These are phyloP conservation scores for Capsella bursapastoris DNA, from an alignment of 345 rosid species.

Conservation along the genomic window DNA sequence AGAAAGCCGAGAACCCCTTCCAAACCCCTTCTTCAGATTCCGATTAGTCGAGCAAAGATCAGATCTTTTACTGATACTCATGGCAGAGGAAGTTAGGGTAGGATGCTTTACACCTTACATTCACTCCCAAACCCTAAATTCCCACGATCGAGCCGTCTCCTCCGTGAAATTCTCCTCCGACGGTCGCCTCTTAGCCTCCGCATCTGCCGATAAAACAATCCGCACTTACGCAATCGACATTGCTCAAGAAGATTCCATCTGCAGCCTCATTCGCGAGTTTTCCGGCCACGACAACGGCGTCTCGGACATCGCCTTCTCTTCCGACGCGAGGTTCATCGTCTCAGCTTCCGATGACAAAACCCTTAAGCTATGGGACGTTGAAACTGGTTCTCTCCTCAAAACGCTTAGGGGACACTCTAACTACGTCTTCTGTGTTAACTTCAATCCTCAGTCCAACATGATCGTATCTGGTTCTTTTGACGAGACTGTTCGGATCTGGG, in stretches of 20 bases:
- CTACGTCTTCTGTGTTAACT: slow-evolving; percentile 76
- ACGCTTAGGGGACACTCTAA: slow-evolving; percentile 82
- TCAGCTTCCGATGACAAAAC: slow-evolving; percentile 94
- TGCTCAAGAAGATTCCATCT: slow-evolving; percentile 38
- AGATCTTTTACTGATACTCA: not conserved
- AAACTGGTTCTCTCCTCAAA: slow-evolving; percentile 60
- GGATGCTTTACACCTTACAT: slow-evolving; percentile 59
- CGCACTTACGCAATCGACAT: slow-evolving; percentile 62
- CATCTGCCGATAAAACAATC: slow-evolving; percentile 86
- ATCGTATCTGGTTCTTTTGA: slow-evolving; percentile 88
- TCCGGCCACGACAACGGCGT: slow-evolving; percentile 77
- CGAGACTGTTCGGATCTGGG: slow-evolving; percentile 93
- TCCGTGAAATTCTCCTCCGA: slow-evolving; percentile 87
- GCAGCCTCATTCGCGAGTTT: slow-evolving; percentile 58
- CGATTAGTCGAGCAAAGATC: not conserved
- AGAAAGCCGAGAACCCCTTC: not conserved
- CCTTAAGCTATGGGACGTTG: slow-evolving; percentile 88
- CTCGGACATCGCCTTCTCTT: slow-evolving; percentile 88
- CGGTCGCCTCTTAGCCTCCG: slow-evolving; percentile 81
- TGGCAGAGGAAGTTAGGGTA: slow-evolving; percentile 28
- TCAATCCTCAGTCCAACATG: slow-evolving; percentile 86
- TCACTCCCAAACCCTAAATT: slow-evolving; percentile 70
- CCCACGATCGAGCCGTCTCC: slow-evolving; percentile 76
- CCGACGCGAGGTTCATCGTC: slow-evolving; percentile 80
- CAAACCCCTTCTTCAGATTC: not conserved